phyloP scores from a whole-genome alignment of 257 asterid species.

The Capsicum chinense region DNA sequence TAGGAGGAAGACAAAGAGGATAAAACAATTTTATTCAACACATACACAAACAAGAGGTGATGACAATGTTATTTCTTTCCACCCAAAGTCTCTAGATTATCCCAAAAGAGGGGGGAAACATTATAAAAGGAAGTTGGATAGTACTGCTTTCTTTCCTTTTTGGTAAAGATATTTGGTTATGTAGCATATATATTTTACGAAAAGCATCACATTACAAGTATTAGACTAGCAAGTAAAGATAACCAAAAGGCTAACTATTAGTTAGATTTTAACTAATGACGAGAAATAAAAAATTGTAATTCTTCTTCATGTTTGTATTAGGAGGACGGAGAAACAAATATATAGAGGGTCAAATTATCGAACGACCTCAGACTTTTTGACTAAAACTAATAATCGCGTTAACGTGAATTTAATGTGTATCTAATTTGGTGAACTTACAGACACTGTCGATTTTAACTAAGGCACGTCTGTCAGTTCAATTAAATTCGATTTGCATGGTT shows the following conservation, averaged over 20 bases:
- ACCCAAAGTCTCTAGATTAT: slow-evolving; percentile 3
- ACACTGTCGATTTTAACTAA: too few relatives aligned
- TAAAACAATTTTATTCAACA: slow-evolving; percentile 19
- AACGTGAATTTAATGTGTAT: too few relatives aligned
- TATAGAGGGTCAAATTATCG: too few relatives aligned
- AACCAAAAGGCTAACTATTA: not conserved
- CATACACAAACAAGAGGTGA: not conserved
- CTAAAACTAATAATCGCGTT: too few relatives aligned
- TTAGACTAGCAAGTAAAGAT: not conserved
- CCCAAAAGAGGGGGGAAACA: not conserved
- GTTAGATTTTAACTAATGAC: not conserved
- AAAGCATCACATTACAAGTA: slow-evolving; percentile 11
- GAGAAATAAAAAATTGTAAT: not conserved
- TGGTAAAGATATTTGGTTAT: not conserved
- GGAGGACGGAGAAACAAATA: not conserved
- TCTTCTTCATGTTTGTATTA: not conserved
- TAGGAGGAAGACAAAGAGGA: not conserved
- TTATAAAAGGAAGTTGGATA: not conserved
- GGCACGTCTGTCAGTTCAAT: too few relatives aligned
- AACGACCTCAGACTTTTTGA: too few relatives aligned
- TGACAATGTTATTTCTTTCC: not conserved
- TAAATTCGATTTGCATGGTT: too few relatives aligned
- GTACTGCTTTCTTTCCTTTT: not conserved
- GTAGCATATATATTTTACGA: not conserved
- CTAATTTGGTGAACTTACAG: too few relatives aligned